Conservation (phyloP, 2,329 filamentous ascomycete species). For the Aspergillus thermomutatus region DNA sequence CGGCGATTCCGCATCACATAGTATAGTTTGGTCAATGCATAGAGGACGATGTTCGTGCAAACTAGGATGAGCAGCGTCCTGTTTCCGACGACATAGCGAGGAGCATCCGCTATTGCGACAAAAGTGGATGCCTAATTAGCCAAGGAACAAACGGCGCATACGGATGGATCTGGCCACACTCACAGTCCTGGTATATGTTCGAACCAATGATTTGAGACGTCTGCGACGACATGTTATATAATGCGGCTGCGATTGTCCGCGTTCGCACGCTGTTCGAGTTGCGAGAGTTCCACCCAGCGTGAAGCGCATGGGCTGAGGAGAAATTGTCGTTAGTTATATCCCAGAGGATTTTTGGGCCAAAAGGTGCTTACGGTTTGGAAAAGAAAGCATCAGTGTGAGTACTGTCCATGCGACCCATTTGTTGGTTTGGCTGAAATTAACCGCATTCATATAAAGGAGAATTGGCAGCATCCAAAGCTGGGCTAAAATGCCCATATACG, state of each 20-base stretch:
- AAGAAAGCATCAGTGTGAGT: constrained; percentile 50
- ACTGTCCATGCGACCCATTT: constrained; percentile 53
- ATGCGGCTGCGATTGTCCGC: constrained; percentile 33
- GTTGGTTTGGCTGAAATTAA: constrained; percentile 43
- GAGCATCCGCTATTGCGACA: constrained; percentile 32
- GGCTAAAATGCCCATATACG: constrained; percentile 50
- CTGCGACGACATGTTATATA: constrained; percentile 43
- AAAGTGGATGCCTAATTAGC: constrained; percentile 1
- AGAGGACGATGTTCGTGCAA: constrained; percentile 25
- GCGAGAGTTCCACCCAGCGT: constrained; percentile 41
- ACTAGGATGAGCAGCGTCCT: constrained; percentile 24
- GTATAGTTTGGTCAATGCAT: constrained; percentile 28
- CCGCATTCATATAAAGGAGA: constrained; percentile 48
- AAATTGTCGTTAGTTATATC: constrained; percentile 2
- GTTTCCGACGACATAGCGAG: constrained; percentile 46
- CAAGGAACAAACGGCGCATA: neutral
- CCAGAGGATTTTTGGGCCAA: neutral
- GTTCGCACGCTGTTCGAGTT: constrained; percentile 39
- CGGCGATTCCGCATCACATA: constrained; percentile 29
- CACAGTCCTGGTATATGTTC: constrained; percentile 34
- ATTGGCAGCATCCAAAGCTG: constrained; percentile 54
- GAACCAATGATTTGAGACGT: constrained; percentile 31
- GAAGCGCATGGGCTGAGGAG: constrained; percentile 49
- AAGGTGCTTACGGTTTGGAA: constrained; percentile 44
- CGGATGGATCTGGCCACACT: constrained; percentile 2